Evolutionary conservation across 257 asterid species (phyloP).

Genomic region (Nicotiana attenuata): DNA sequence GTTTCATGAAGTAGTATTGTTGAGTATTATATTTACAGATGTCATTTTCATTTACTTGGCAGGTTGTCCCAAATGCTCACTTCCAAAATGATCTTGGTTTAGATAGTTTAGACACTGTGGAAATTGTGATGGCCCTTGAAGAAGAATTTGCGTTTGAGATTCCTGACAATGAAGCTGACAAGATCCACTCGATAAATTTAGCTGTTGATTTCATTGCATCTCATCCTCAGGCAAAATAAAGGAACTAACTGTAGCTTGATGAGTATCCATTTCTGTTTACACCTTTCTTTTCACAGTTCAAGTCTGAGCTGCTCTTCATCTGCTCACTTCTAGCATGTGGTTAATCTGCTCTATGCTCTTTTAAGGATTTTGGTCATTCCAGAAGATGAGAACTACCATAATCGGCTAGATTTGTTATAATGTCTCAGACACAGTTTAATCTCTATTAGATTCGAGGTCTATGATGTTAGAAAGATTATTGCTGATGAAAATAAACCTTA

Average conservation of each 20-base stretch:
- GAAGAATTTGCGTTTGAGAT: conserved; percentile 42
- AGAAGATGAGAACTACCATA: background rate
- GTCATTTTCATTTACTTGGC: background rate
- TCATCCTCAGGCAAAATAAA: conserved; percentile 36
- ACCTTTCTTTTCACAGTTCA: background rate
- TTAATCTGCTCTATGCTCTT: background rate
- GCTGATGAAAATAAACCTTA: conserved; percentile 2
- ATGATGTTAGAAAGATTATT: background rate
- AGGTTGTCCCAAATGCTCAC: conserved; percentile 35
- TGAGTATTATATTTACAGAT: background rate
- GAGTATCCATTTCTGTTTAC: background rate
- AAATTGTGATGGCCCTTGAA: conserved; percentile 38
- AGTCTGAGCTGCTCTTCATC: background rate
- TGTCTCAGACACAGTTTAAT: background rate
- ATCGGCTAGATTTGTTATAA: background rate
- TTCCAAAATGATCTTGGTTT: conserved; percentile 44
- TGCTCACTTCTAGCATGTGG: background rate
- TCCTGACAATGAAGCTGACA: conserved; percentile 39
- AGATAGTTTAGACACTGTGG: conserved; percentile 37
- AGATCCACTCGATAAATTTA: conserved; percentile 25
- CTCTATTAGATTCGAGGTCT: background rate
- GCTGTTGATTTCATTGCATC: conserved; percentile 41
- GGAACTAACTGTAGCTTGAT: background rate
- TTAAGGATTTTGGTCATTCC: background rate
- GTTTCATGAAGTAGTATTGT: background rate